Percentiles rank a stretch among this genome's conserved stretches.
phyloP scores from a whole-genome alignment of 176 grass and related monocot species.

The Triticum dicoccoides region DNA sequence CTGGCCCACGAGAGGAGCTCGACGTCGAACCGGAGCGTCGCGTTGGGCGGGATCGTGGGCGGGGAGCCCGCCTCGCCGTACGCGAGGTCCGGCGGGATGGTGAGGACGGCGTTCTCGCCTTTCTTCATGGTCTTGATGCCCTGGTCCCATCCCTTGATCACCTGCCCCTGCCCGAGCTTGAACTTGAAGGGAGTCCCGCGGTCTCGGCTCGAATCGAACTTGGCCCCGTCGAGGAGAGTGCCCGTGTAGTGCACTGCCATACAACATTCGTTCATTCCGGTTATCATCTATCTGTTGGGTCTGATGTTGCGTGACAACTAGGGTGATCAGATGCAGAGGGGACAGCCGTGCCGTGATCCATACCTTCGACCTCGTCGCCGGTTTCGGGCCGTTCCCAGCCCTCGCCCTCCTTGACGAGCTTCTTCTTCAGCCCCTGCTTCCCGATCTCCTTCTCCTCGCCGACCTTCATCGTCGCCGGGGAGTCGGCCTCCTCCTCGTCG shows the following conservation, averaged over 20 bases:
- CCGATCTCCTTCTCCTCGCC: conserved; percentile 92
- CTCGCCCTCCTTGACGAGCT: conserved; percentile 71
- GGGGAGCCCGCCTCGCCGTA: conserved; percentile 77
- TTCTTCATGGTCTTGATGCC: conserved; percentile 98
- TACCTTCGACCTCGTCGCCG: conserved; percentile 91
- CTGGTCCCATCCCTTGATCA: conserved; percentile 94
- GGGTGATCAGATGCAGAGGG: not conserved
- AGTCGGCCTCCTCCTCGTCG: conserved; percentile 5
- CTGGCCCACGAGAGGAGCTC: conserved; percentile 85
- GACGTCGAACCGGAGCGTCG: conserved; percentile 75
- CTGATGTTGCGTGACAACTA: not conserved
- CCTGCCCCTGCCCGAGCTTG: conserved; percentile 85
- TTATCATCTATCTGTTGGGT: not conserved
- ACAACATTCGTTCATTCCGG: not conserved
- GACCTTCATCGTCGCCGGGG: conserved; percentile 28
- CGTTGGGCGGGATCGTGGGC: conserved; percentile 63
- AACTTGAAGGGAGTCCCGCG: conserved; percentile 82
- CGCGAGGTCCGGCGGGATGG: conserved; percentile 72
- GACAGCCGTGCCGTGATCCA: not conserved
- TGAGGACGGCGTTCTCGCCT: conserved; percentile 81
- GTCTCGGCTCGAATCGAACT: conserved; percentile 95
- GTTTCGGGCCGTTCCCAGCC: conserved; percentile 67
- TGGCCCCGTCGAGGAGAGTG: conserved; percentile 79
- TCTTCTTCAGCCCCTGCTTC: conserved; percentile 80
- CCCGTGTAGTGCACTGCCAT: conserved; percentile 85